Evolutionary conservation across 331 rosid species (phyloP).

Genomic region (Malus hybrid): DNA sequence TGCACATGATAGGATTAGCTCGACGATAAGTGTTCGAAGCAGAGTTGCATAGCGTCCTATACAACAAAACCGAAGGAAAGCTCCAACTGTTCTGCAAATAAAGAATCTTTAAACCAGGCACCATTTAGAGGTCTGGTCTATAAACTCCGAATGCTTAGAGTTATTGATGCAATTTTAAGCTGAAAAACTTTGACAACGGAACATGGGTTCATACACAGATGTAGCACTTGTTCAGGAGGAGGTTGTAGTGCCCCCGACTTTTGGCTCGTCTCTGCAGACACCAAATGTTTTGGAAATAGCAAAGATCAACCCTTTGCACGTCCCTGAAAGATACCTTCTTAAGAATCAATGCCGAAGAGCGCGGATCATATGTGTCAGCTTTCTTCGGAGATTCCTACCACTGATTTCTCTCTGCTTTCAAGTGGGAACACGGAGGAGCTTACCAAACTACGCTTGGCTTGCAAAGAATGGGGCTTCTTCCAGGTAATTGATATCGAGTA

Average conservation of each 20-base stretch:
- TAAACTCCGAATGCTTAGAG: neutral
- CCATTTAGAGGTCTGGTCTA: neutral
- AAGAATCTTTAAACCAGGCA: neutral
- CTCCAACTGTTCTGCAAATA: neutral
- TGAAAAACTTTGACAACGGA: neutral
- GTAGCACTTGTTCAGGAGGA: neutral
- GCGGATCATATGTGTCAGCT: neutral
- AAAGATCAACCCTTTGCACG: neutral
- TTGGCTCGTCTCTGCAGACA: neutral
- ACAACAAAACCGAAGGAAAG: neutral
- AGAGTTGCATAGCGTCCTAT: neutral
- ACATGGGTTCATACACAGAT: neutral
- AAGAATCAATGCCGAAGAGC: neutral
- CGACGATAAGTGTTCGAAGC: neutral
- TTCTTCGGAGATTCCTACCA: constrained; percentile 10
- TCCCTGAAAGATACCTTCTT: constrained; percentile 7
- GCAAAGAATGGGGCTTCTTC: constrained; percentile 25
- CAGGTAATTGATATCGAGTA: neutral
- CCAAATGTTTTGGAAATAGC: constrained; percentile 8
- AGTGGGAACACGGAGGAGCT: constrained; percentile 14
- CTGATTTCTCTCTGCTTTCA: constrained; percentile 15
- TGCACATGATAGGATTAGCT: no score
- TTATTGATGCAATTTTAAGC: neutral
- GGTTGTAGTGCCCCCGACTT: neutral
- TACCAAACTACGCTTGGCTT: constrained; percentile 10